These are phyloP conservation scores for Cydonia oblonga DNA, from an alignment of 331 rosid species.

Conservation along the genomic window DNA sequence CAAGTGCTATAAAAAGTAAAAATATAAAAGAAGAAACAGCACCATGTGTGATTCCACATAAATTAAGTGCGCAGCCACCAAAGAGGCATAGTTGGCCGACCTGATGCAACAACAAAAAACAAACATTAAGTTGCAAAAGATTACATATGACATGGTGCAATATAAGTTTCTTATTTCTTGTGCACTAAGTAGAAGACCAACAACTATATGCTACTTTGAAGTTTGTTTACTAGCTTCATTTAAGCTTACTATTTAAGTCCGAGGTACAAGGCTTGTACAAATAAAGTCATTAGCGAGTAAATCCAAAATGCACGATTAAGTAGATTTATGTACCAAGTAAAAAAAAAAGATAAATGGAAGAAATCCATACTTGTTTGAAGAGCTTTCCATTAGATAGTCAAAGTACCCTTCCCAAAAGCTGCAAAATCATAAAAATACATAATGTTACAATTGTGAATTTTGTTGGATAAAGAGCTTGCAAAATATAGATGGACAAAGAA, in stretches of 20 bases:
- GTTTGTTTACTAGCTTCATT: background rate
- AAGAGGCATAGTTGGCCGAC: conserved; percentile 79
- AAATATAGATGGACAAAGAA: too few relatives aligned
- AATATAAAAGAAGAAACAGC: conserved; percentile 18
- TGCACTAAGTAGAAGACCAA: background rate
- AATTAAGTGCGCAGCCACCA: conserved; percentile 76
- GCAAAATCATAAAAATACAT: conserved; percentile 11
- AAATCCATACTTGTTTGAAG: conserved; percentile 69
- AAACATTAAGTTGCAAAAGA: conserved; percentile 3
- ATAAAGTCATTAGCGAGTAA: background rate
- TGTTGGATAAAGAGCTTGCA: too few relatives aligned
- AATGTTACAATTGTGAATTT: too few relatives aligned
- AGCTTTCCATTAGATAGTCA: conserved; percentile 81
- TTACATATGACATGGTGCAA: background rate
- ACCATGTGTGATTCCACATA: conserved; percentile 91
- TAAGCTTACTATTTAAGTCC: background rate
- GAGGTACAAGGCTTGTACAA: background rate
- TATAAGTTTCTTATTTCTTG: background rate
- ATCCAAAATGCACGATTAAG: background rate
- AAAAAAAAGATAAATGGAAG: background rate
- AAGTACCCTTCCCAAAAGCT: conserved; percentile 99
- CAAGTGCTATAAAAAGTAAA: background rate
- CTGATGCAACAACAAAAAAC: conserved; percentile 26
- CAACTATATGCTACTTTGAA: background rate
- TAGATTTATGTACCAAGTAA: background rate